Conservation (phyloP, 2,329 filamentous ascomycete genomes). For the Eutypella sp. region DNA sequence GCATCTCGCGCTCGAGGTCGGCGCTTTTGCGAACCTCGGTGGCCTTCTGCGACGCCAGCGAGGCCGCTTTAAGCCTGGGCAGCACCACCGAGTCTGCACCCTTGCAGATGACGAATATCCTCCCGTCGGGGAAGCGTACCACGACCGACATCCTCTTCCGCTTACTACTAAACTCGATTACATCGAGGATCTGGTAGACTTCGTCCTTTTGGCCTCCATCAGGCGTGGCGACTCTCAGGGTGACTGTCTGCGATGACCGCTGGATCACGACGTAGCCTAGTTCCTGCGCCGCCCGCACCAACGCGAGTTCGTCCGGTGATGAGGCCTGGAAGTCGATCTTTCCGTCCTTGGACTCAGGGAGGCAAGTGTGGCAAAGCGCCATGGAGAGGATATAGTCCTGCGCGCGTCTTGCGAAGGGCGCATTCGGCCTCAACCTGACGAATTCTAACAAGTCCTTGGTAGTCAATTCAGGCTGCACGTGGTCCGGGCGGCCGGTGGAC, state of each 20-base stretch:
- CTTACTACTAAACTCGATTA: constrained; percentile 86
- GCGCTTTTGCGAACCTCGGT: constrained; percentile 57
- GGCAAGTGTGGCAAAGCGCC: constrained; percentile 84
- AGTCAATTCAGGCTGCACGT: constrained; percentile 51
- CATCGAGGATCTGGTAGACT: constrained; percentile 73
- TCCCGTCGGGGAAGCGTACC: constrained; percentile 77
- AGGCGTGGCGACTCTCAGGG: constrained; percentile 37
- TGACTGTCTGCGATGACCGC: constrained; percentile 66
- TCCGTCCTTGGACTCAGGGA: constrained; percentile 73
- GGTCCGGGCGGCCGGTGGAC: constrained; percentile 25
- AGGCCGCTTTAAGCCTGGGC: constrained; percentile 67
- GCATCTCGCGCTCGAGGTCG: constrained; percentile 52
- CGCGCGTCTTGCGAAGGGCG: constrained; percentile 71
- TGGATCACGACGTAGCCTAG: constrained; percentile 75
- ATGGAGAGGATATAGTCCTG: constrained; percentile 79
- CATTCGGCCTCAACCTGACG: constrained; percentile 68
- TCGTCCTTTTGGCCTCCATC: constrained; percentile 44
- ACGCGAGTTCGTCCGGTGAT: constrained; percentile 83
- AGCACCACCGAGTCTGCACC: constrained; percentile 83
- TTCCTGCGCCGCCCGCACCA: constrained; percentile 80
- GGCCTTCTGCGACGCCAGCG: constrained; percentile 73
- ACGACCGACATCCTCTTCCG: constrained; percentile 89
- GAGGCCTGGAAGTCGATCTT: constrained; percentile 79
- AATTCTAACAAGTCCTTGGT: constrained; percentile 76
- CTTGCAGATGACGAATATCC: constrained; percentile 82